phyloP scores from a whole-genome alignment of 2,329 filamentous ascomycete species.

The Phoma sp. region DNA sequence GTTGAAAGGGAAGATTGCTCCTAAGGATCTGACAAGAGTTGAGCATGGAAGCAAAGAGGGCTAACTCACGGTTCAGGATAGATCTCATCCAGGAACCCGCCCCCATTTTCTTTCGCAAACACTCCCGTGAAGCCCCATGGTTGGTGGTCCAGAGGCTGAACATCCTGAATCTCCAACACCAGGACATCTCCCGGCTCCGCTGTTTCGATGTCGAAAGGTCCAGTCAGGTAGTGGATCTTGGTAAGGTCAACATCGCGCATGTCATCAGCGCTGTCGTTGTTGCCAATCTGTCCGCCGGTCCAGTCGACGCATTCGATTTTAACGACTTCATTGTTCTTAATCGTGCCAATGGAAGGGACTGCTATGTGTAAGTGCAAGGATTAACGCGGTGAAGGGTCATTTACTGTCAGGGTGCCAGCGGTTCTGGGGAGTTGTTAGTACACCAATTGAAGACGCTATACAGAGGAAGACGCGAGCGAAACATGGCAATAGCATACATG shows the following conservation, averaged over 20 bases:
- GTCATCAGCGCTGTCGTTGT: conserved; percentile 91
- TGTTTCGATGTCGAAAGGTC: conserved; percentile 85
- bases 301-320: conserved; percentile 94
- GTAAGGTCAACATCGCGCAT: conserved; percentile 85
- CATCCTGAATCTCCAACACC: conserved; percentile 89
- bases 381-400: background rate
- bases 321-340: conserved; percentile 84
- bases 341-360: conserved; percentile 78
- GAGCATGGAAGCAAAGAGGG: too few relatives aligned
- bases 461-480: too few relatives aligned
- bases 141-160: conserved; percentile 83
- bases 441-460: background rate
- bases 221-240: conserved; percentile 84
- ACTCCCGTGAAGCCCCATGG: conserved; percentile 92
- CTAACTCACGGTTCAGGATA: conserved; percentile 78
- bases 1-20: too few relatives aligned
- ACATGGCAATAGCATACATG: too few relatives aligned
- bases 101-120: conserved; percentile 82
- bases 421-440: conserved; percentile 64
- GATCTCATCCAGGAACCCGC: conserved; percentile 85
- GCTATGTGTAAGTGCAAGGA: conserved; percentile 4
- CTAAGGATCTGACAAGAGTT: too few relatives aligned
- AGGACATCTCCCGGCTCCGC: conserved; percentile 86
- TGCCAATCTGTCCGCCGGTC: conserved; percentile 77
- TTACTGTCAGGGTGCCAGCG: conserved; percentile 90